Conservation (phyloP, 1,284 basidiomycete genomes). For the Mycosarcoma mackinlayi region DNA sequence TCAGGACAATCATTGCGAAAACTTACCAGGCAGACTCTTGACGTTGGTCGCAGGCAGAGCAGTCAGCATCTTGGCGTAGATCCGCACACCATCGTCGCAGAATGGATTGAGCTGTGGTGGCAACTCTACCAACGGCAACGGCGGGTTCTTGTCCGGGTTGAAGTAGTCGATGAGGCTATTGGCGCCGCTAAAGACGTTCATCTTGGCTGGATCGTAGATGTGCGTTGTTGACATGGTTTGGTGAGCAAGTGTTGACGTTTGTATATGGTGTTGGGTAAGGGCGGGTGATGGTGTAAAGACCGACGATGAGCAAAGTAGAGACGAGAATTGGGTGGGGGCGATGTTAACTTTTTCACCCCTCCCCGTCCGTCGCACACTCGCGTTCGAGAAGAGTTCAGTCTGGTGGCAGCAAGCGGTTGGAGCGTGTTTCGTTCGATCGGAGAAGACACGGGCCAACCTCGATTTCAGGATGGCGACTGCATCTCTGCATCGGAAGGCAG, state of each 20-base stretch:
- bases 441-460: conserved; percentile 1
- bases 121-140: conserved; percentile 45
- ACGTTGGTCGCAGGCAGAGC: conserved; percentile 49
- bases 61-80: conserved; percentile 53
- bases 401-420: too few species aligned
- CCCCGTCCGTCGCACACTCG: not conserved
- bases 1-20: not conserved
- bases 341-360: conserved; percentile 9
- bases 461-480: too few species aligned
- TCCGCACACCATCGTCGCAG: conserved; percentile 37
- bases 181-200: conserved; percentile 39
- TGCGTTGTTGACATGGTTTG: conserved; percentile 3
- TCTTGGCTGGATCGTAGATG: conserved; percentile 17
- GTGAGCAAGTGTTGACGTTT: not conserved
- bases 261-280: not conserved
- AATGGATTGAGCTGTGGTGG: conserved; percentile 44
- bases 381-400: not conserved
- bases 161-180: conserved; percentile 43
- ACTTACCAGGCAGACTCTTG: conserved; percentile 54
- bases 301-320: not conserved
- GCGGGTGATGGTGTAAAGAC: not conserved
- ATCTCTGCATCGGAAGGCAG: not conserved
- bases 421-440: not conserved
- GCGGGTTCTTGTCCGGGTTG: conserved; percentile 48
- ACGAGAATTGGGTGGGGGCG: too few species aligned